Conservation (phyloP, 2,329 filamentous ascomycete genomes). For the Aspergillus pseudonomiae region DNA sequence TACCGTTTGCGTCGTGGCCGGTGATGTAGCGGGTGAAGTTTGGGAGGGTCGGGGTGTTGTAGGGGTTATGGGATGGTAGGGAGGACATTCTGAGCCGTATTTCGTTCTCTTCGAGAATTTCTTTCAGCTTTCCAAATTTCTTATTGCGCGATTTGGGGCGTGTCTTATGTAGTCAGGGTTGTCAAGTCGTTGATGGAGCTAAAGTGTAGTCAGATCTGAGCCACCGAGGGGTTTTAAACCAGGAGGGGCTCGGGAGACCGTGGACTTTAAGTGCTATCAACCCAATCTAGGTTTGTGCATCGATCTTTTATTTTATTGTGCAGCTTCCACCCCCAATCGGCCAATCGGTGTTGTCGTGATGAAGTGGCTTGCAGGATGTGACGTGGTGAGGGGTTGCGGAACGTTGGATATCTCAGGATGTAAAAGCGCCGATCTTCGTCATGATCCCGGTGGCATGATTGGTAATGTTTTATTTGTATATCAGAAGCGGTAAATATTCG, state of each 20-base stretch:
- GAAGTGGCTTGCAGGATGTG: slow-evolving; percentile 1
- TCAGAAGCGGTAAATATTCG: too few relatives aligned
- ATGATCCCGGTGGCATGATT: too few relatives aligned
- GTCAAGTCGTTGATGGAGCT: background rate
- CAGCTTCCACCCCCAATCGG: background rate
- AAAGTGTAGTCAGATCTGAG: background rate
- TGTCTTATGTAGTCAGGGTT: background rate
- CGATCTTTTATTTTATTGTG: background rate
- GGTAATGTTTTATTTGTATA: too few relatives aligned
- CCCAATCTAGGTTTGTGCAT: background rate
- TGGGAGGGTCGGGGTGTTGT: slow-evolving; percentile 27
- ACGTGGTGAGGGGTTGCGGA: background rate
- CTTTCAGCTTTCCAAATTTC: too few relatives aligned
- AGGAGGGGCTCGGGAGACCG: background rate
- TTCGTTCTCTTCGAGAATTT: background rate
- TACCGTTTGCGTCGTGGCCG: slow-evolving; percentile 38
- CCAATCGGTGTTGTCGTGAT: background rate
- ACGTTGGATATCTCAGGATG: background rate
- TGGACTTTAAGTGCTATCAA: background rate
- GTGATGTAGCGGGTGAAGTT: slow-evolving; percentile 40
- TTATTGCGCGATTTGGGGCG: too few relatives aligned
- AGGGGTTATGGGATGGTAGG: background rate
- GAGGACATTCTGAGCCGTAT: background rate
- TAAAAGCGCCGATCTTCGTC: too few relatives aligned
- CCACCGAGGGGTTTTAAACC: background rate